These are phyloP conservation scores for Fusarium transvaalense DNA, from an alignment of 2,329 filamentous ascomycete genomes.

Conservation along the genomic window DNA sequence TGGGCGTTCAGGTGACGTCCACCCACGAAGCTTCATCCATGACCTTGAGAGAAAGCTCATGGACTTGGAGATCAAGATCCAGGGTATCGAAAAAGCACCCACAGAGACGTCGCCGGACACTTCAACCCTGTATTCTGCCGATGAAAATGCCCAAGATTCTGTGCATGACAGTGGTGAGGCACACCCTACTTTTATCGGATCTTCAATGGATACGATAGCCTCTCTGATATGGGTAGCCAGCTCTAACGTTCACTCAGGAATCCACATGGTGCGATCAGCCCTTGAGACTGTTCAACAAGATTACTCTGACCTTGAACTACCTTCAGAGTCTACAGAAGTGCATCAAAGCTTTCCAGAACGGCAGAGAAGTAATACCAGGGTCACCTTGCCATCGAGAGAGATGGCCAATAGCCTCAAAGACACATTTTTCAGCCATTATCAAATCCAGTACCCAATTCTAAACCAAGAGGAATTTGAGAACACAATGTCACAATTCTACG, in stretches of 20 bases:
- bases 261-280: slow-evolving; percentile 21
- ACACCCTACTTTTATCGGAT: background rate
- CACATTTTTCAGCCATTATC: slow-evolving; percentile 12
- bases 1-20: slow-evolving; percentile 5
- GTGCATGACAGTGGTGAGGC: background rate
- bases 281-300: slow-evolving; percentile 21
- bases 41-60: slow-evolving; percentile 10
- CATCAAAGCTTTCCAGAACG: background rate
- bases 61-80: background rate
- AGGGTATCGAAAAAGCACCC: background rate
- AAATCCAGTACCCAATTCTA: slow-evolving; percentile 20
- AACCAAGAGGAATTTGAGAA: slow-evolving; percentile 5
- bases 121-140: background rate
- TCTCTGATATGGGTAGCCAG: background rate
- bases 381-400: background rate
- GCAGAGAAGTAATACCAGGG: background rate
- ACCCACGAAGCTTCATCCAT: slow-evolving; percentile 12
- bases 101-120: background rate
- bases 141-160: background rate
- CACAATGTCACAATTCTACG: slow-evolving; percentile 4
- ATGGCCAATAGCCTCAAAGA: slow-evolving; percentile 6
- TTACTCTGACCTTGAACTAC: slow-evolving; percentile 8
- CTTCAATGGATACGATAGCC: slow-evolving; percentile 3
- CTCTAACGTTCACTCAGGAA: background rate
- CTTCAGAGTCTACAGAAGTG: background rate